Conservation (phyloP, 2,329 filamentous ascomycete species). For the Colletotrichum sp. region DNA sequence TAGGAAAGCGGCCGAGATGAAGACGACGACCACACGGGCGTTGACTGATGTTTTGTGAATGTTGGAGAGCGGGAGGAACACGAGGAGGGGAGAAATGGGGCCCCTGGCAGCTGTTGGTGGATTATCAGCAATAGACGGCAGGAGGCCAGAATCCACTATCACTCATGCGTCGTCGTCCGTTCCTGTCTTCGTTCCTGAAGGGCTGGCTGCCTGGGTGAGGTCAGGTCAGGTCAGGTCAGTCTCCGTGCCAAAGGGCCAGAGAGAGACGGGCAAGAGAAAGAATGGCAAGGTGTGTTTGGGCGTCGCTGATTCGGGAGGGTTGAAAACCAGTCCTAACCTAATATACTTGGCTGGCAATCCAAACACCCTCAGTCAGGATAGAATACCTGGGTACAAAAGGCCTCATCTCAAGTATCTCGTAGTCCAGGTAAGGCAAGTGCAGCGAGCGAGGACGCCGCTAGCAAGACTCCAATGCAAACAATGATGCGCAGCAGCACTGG, state of each 20-base stretch:
- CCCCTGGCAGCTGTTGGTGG: not conserved
- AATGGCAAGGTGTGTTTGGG: not conserved
- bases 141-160: not conserved
- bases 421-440: not conserved
- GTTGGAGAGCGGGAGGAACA: not conserved
- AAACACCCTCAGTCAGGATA: not conserved
- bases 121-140: not conserved
- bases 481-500: not conserved
- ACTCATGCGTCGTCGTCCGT: not conserved
- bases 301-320: not conserved
- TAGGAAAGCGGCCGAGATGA: not conserved
- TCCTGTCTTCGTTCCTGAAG: not conserved
- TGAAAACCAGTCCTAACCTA: not conserved
- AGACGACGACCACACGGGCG: not conserved
- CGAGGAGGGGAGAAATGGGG: not conserved
- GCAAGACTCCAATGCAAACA: not conserved
- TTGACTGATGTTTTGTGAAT: not conserved
- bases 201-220: not conserved
- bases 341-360: not conserved
- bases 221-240: not conserved
- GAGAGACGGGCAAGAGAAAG: not conserved
- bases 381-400: not conserved
- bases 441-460: not conserved
- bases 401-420: not conserved
- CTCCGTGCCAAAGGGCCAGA: not conserved